Percentiles rank a stretch among this genome's conserved stretches.
These are phyloP conservation scores for Lanzia echinophila DNA, from an alignment of 2,329 filamentous ascomycete genomes.

Conservation along the genomic window DNA sequence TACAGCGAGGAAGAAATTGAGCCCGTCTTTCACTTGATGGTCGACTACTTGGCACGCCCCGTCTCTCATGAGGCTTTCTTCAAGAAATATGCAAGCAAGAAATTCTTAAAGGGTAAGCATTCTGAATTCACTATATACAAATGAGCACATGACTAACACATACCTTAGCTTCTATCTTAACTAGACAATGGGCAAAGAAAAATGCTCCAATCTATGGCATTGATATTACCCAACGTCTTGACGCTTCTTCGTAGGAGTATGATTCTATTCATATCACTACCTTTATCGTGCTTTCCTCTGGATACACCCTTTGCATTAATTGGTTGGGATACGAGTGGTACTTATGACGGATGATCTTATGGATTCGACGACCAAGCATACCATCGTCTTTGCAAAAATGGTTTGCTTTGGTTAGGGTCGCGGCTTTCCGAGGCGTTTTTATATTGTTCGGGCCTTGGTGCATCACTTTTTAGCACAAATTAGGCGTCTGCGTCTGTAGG, in stretches of 20 bases:
- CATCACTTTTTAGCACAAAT: conserved; percentile 4
- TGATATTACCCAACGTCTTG: conserved; percentile 28
- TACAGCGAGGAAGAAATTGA: conserved; percentile 91
- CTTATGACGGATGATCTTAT: conserved; percentile 25
- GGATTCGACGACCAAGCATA: conserved; percentile 8
- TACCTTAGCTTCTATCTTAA: conserved; percentile 74
- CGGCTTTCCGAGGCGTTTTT: conserved; percentile 6
- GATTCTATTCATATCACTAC: conserved; percentile 21
- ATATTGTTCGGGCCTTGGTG: conserved; percentile 8
- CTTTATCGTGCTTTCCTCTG: conserved; percentile 25
- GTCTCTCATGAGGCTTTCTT: conserved; percentile 96
- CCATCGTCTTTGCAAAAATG: conserved; percentile 4
- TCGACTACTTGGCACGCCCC: conserved; percentile 89
- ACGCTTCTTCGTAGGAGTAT: conserved; percentile 23
- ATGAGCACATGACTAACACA: conserved; percentile 15
- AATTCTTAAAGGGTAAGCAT: conserved; percentile 88
- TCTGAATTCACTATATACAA: background rate
- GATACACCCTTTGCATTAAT: conserved; percentile 28
- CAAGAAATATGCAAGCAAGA: conserved; percentile 99
- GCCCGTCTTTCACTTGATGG: conserved; percentile 88
- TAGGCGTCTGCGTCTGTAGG: conserved; percentile 9
- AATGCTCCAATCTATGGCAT: conserved; percentile 55
- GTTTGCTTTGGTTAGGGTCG: conserved; percentile 8
- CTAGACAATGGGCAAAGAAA: conserved; percentile 89
- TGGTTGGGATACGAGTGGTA: conserved; percentile 30